phyloP scores from a whole-genome alignment of 371 early-diverging fungal species.

The Mucor racemosus region DNA sequence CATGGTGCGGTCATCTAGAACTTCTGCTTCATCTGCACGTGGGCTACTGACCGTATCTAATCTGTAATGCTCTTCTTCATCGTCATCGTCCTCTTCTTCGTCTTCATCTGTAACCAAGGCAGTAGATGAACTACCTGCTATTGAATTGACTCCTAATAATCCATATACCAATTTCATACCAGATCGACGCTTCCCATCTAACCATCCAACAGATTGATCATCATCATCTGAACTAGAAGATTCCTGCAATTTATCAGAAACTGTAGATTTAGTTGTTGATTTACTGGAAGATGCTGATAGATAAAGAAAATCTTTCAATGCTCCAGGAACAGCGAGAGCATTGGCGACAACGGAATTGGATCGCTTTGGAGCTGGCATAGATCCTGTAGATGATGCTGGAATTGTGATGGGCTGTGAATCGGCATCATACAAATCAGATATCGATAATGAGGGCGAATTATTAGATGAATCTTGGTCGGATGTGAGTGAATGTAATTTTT shows the following conservation, averaged over 20 bases:
- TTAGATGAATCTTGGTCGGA: constrained; percentile 11
- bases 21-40: constrained; percentile 31
- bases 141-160: constrained; percentile 32
- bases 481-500: background rate
- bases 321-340: constrained; percentile 41
- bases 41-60: background rate
- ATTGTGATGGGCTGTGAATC: constrained; percentile 38
- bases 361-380: constrained; percentile 6
- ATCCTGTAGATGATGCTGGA: constrained; percentile 7
- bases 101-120: constrained; percentile 40
- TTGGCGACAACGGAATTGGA: constrained; percentile 34
- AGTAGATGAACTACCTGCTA: constrained; percentile 20
- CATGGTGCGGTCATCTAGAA: constrained; percentile 41
- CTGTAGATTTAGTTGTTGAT: background rate
- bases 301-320: constrained; percentile 38
- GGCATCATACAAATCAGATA: constrained; percentile 43
- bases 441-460: constrained; percentile 44
- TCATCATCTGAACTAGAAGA: constrained; percentile 51
- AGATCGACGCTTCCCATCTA: constrained; percentile 44
- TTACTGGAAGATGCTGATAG: constrained; percentile 22
- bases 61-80: constrained; percentile 6
- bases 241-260: constrained; percentile 3
- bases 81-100: constrained; percentile 26
- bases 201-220: constrained; percentile 40
- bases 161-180: constrained; percentile 54